A percentile compares a stretch with the other conserved stretches of the same genome.
These are phyloP conservation scores for Hypoxylon lienhwacheense DNA, from an alignment of 495 filamentous ascomycete species.

Conservation along the genomic window DNA sequence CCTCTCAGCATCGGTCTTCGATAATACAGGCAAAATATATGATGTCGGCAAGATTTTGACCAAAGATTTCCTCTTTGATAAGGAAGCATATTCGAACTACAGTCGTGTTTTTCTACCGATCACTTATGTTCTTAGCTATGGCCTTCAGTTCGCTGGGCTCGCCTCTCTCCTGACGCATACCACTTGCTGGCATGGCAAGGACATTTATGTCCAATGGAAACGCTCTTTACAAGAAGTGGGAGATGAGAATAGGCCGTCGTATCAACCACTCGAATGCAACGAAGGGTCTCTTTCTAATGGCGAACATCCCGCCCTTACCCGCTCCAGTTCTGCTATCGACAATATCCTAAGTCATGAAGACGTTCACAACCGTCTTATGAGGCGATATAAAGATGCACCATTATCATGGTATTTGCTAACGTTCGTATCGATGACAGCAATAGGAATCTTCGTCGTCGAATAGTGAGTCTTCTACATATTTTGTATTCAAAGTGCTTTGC, in stretches of 20 bases:
- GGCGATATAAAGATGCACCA: conserved; percentile 72
- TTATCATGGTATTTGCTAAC: conserved; percentile 74
- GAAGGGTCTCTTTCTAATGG: conserved; percentile 14
- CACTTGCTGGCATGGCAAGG: conserved; percentile 71
- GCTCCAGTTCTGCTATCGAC: conserved; percentile 51
- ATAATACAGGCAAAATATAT: conserved; percentile 76
- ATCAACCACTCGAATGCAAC: conserved; percentile 46
- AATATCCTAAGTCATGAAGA: conserved; percentile 68
- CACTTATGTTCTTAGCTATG: conserved; percentile 80
- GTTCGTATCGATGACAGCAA: conserved; percentile 67
- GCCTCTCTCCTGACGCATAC: conserved; percentile 73
- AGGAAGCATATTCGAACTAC: conserved; percentile 69
- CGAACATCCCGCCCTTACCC: conserved; percentile 22
- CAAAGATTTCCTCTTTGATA: conserved; percentile 69
- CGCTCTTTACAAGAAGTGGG: conserved; percentile 53
- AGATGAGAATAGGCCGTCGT: conserved; percentile 46
- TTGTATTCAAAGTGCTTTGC: background rate
- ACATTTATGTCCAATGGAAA: conserved; percentile 71
- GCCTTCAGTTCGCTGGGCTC: conserved; percentile 77
- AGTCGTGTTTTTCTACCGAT: conserved; percentile 81
- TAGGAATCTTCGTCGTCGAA: conserved; percentile 83
- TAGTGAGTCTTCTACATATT: conserved; percentile 52
- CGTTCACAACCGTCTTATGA: conserved; percentile 78
- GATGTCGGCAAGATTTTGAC: conserved; percentile 76
- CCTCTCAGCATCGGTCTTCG: conserved; percentile 72